Percentiles rank a stretch among this genome's conserved stretches.
Evolutionary conservation across 2,329 filamentous ascomycete species (phyloP).

Genomic region (Rutstroemia sp.): DNA sequence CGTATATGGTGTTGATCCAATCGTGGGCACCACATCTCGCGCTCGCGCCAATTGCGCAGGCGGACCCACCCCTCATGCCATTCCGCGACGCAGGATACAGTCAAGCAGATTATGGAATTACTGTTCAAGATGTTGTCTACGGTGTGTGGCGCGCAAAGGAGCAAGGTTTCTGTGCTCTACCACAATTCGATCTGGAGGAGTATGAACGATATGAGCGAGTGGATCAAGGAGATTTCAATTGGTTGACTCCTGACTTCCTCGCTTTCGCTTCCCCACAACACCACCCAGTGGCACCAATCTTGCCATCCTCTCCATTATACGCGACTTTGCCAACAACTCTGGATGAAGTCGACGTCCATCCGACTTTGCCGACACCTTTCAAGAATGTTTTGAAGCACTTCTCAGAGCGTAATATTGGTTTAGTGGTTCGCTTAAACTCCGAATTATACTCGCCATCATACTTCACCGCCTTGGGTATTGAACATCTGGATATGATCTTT

Average conservation of each 20-base stretch:
- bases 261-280: slow-evolving; percentile 95
- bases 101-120: slow-evolving; percentile 93
- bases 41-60: slow-evolving; percentile 89
- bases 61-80: slow-evolving; percentile 96
- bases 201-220: slow-evolving; percentile 95
- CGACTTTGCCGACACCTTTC: slow-evolving; percentile 75
- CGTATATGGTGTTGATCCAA: slow-evolving; percentile 98
- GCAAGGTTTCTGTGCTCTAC: slow-evolving; percentile 80
- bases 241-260: slow-evolving; percentile 90
- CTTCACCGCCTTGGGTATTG: slow-evolving; percentile 90
- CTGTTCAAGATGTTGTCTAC: slow-evolving; percentile 95
- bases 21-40: slow-evolving; percentile 95
- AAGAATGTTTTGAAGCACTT: slow-evolving; percentile 95
- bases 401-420: slow-evolving; percentile 74
- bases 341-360: slow-evolving; percentile 62
- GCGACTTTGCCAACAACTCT: slow-evolving; percentile 67
- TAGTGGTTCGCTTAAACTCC: slow-evolving; percentile 93
- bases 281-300: slow-evolving; percentile 64
- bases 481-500: slow-evolving; percentile 98
- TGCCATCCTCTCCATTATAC: slow-evolving; percentile 65
- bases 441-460: slow-evolving; percentile 95
- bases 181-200: slow-evolving; percentile 93
- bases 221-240: slow-evolving; percentile 99
- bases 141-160: slow-evolving; percentile 99
- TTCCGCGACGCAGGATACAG: slow-evolving; percentile 98